A percentile compares a stretch with the other conserved stretches of the same genome.
Evolutionary conservation across 345 rosid species (phyloP).

Genomic region (Aethionema arabicum): DNA sequence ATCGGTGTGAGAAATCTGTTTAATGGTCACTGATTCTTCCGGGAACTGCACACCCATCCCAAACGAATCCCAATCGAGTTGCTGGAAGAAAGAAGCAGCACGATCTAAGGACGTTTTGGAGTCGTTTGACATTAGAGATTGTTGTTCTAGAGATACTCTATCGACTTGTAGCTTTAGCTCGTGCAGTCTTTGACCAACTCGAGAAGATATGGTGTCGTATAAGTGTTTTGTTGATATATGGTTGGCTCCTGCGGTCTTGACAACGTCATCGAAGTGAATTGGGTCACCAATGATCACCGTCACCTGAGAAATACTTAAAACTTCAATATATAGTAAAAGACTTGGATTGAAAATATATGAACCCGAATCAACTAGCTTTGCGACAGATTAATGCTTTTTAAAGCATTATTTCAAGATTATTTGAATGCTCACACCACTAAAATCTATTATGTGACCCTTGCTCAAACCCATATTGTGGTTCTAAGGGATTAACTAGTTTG

Average conservation of each 20-base stretch:
- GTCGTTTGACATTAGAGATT: conserved; percentile 26
- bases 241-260: conserved; percentile 44
- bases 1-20: background rate
- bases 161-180: conserved; percentile 69
- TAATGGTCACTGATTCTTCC: conserved; percentile 16
- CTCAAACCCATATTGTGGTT: too few species aligned
- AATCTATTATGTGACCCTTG: background rate
- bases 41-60: conserved; percentile 41
- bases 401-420: conserved; percentile 1
- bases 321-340: background rate
- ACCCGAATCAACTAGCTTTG: background rate
- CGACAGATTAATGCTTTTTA: conserved; percentile 8
- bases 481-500: background rate
- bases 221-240: conserved; percentile 59
- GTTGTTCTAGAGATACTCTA: conserved; percentile 53
- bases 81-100: conserved; percentile 48
- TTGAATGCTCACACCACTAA: background rate
- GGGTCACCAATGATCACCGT: conserved; percentile 90
- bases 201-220: conserved; percentile 82
- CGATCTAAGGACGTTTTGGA: conserved; percentile 31
- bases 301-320: conserved; percentile 47
- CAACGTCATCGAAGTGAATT: conserved; percentile 67
- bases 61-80: conserved; percentile 58
- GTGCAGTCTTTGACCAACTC: conserved; percentile 61
- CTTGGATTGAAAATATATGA: background rate